phyloP scores from a whole-genome alignment of 2,329 filamentous ascomycete species.

The Madurella mycetomatis region DNA sequence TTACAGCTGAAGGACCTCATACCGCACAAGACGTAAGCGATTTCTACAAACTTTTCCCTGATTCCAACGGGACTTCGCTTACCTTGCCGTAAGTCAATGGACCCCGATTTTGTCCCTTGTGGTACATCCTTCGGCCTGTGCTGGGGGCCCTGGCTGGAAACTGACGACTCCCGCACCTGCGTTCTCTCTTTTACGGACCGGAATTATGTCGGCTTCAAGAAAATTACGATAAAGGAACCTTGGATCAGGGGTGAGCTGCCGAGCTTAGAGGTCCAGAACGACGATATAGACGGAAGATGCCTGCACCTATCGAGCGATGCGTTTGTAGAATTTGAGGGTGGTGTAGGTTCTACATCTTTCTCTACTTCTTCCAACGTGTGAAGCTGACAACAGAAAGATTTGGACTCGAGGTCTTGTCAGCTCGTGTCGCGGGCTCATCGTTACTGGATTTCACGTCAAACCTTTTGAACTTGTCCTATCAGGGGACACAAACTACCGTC shows the following conservation, averaged over 20 bases:
- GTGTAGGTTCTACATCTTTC: conserved; percentile 31
- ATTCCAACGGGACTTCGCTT: conserved; percentile 3
- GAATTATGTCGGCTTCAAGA: conserved; percentile 53
- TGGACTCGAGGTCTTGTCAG: conserved; percentile 37
- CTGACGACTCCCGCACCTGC: conserved; percentile 34
- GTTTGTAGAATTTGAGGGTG: conserved; percentile 53
- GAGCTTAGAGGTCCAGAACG: conserved; percentile 35
- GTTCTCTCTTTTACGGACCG: conserved; percentile 48
- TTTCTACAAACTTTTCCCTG: background rate
- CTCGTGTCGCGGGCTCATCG: conserved; percentile 50
- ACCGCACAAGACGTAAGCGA: conserved; percentile 30
- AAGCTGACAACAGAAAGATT: conserved; percentile 32
- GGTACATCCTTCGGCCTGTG: conserved; percentile 48
- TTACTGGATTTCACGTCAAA: conserved; percentile 46
- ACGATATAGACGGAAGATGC: conserved; percentile 46
- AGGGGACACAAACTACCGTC: conserved; percentile 21
- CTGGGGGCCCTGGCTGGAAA: conserved; percentile 51
- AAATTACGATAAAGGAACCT: conserved; percentile 38
- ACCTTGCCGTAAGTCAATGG: conserved; percentile 22
- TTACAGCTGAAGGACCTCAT: conserved; percentile 45
- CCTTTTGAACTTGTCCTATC: conserved; percentile 48
- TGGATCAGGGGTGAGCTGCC: conserved; percentile 37
- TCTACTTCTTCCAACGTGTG: background rate
- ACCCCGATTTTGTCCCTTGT: conserved; percentile 47
- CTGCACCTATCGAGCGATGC: conserved; percentile 47